phyloP scores from a whole-genome alignment of 305 asterid species.

The Fraxinus nigra region DNA sequence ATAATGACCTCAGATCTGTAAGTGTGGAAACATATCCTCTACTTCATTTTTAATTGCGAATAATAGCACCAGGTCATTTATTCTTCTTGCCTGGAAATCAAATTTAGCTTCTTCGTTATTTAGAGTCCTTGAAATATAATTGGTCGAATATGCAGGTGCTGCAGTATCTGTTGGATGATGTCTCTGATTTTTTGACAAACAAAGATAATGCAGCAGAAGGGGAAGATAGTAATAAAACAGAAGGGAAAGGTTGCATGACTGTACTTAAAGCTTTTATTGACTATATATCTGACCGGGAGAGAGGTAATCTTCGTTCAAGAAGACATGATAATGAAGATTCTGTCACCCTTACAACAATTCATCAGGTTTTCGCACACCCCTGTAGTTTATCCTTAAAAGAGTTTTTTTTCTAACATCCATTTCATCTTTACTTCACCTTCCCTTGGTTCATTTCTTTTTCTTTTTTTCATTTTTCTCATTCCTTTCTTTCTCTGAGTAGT shows the following conservation, averaged over 20 bases:
- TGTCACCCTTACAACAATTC: slow-evolving; percentile 94
- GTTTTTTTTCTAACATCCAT: slow-evolving; percentile 11
- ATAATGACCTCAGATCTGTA: slow-evolving; percentile 90
- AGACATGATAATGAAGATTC: slow-evolving; percentile 77
- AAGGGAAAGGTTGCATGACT: slow-evolving; percentile 58
- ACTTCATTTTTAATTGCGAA: slow-evolving; percentile 17
- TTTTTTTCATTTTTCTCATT: neutral
- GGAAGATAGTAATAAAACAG: slow-evolving; percentile 29
- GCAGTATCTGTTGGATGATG: slow-evolving; percentile 87
- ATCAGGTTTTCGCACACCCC: slow-evolving; percentile 64
- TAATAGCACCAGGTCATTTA: slow-evolving; percentile 1
- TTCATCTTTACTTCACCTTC: slow-evolving; percentile 15
- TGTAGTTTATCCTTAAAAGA: slow-evolving; percentile 7
- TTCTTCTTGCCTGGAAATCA: slow-evolving; percentile 1
- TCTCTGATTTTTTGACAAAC: slow-evolving; percentile 70
- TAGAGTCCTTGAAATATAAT: slow-evolving; percentile 2
- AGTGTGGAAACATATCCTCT: slow-evolving; percentile 32
- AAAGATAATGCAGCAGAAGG: slow-evolving; percentile 38
- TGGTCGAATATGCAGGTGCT: slow-evolving; percentile 64
- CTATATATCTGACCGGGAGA: slow-evolving; percentile 76
- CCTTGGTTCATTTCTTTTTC: neutral
- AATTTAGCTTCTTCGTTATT: neutral
- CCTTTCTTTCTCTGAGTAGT: slow-evolving; percentile 47
- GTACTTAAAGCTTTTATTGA: slow-evolving; percentile 74
- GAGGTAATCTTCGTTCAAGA: slow-evolving; percentile 77